Evolutionary conservation across 2,329 filamentous ascomycete genomes (phyloP), one percentile per base, ranked within the genome.

Genomic region (Arthroderma sp.): DNA sequence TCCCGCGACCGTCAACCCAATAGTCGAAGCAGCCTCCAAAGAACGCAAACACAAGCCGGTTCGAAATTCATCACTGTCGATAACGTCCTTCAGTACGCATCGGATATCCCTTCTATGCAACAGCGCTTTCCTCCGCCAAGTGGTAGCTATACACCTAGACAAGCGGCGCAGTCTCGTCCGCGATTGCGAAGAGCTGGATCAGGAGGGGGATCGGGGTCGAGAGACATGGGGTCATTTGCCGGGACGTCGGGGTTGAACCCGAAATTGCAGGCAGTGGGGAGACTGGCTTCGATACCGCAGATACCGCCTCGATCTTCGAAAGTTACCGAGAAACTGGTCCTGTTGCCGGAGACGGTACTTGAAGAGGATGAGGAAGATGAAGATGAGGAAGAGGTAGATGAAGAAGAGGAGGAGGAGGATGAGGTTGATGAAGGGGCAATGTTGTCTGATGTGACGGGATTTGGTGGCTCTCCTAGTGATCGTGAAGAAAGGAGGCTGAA

Each of bases 261-360:
- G 10, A 45, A 49, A 42, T 32, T 49, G 10, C 36, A 37, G 40
- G 43, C 45, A 6, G 70, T 72, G 37, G 73, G 75, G 7, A 70
- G 75, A 66, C 61, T 77, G 39, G 66, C 72, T 1, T 72, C 73
- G 5, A 58, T 64, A 42, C 69, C 74, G 44, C 72, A 77, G 51
- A 71, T 95, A 52, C 91, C 89, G 0, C 82, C 85, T 4, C 77
- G 91, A 43, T 93, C 87, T 33, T 93, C 86, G 29, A 95, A 96
- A 63, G 82, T 94, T 51, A 94, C 85, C 62, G 86, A 96, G 68
- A 96, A 96, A 66, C 72, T 98, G n/a, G 91, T 98, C 0, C 71
- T 96, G 32, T 73, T 98, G 9, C 91, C 91, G 1, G 89, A 95
- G 58, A 83, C 87, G 1, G 71, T 72, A 3, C 69, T 72, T 40